Evolutionary conservation across 2,329 filamentous ascomycete genomes (phyloP), one percentile per base, ranked within the genome.

Genomic region (Byssothecium circinans): DNA sequence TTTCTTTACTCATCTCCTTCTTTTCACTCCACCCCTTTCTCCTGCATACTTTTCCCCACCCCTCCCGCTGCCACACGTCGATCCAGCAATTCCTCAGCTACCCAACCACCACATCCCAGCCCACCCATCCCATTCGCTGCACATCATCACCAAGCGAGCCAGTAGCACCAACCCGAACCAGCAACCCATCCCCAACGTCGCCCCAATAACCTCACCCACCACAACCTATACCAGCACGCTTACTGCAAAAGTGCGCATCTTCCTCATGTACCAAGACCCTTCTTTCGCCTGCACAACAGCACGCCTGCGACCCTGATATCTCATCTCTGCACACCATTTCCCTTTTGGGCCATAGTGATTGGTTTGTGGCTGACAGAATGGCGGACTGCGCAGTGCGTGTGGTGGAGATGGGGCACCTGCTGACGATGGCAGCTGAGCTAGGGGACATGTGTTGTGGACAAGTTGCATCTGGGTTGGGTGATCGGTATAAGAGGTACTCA

Each of bases 151-250:
- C 52, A 61, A 64, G 57, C 63, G 58, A 64, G 47, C 58, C 58
- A 64, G 54, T 57, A 59, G 50, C 53, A 52, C 34, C 43, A 27
- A n/a, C 49, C 49, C 60, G 60, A 61, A 33, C 54, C 40, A 44
- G 46, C 47, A 52, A 47, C 30, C 47, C 49, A 48, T 35, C 35
- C 32, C 43, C 53, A 43, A 51, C 36, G 51, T 50, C 42, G 39
- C 50, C 42, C 63, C 63, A 68, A 62, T 67, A 50, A 54, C 43
- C 54, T 49, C 36, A 45, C 45, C 19, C 47, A 59, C 62, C 52
- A 57, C 47, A 39, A 23, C 42, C 46, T 37, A 52, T 49, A 41
- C 35, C 38, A 47, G 41, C 46, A 47, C 43, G 48, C 39, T 36
- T 46, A 34, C 23, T 40, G 50, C 44, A 49, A 46, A 38, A 40